These are phyloP conservation scores for Leishmania tropica DNA, from an alignment of 208 protist species.

Conservation along the genomic window DNA sequence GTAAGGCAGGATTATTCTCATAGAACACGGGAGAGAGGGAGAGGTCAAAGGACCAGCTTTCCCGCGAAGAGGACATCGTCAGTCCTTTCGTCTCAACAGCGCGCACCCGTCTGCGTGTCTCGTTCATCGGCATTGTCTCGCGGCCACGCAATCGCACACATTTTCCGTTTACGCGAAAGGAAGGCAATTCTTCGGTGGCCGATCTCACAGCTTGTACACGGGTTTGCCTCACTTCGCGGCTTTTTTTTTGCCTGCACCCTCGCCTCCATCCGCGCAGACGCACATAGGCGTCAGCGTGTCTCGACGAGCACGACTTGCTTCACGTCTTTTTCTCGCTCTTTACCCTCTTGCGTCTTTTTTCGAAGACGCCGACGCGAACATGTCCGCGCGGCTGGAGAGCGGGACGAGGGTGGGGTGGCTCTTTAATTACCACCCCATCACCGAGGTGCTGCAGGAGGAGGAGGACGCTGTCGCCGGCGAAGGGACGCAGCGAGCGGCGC, in stretches of 20 bases:
- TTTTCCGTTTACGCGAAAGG: not conserved
- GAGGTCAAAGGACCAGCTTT: not conserved
- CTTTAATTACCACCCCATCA: slow-evolving; percentile 90
- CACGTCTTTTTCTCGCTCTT: not conserved
- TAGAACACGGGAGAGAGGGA: not conserved
- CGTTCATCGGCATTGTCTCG: not conserved
- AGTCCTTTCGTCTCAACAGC: not conserved
- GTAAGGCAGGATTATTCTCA: not conserved
- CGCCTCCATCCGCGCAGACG: not conserved
- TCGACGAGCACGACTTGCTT: not conserved
- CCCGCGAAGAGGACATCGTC: not conserved
- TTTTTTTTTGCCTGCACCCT: not conserved
- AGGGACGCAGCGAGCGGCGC: slow-evolving; percentile 43
- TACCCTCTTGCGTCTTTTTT: not conserved
- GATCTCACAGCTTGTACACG: not conserved
- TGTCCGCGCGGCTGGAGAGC: slow-evolving; percentile 54
- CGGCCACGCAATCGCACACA: not conserved
- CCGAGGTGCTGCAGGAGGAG: slow-evolving; percentile 31
- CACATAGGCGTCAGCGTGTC: not conserved
- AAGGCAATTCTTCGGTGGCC: not conserved
- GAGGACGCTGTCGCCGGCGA: slow-evolving; percentile 36
- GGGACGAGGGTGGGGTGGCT: slow-evolving; percentile 86
- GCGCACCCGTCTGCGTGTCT: not conserved
- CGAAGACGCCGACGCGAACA: not conserved
- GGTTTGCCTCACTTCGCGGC: not conserved